phyloP scores from a whole-genome alignment of 306 rosid genomes.

The Lotus japonicus region DNA sequence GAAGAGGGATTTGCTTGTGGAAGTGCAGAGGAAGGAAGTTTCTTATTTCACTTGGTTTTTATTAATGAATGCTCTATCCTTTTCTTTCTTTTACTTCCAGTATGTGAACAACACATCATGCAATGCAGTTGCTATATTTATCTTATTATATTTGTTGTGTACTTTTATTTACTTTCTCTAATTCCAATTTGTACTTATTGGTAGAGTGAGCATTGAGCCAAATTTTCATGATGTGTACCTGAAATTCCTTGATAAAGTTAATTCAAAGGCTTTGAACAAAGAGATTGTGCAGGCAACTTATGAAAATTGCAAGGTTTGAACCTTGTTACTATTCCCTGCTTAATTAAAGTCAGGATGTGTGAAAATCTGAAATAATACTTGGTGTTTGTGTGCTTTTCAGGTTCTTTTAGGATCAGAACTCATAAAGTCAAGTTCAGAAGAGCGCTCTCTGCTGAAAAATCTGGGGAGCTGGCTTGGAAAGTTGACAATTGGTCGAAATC shows the following conservation, averaged over 20 bases:
- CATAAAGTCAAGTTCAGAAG: slow-evolving; percentile 97
- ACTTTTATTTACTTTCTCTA: neutral
- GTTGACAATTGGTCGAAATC: slow-evolving; percentile 93
- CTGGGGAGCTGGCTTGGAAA: slow-evolving; percentile 99
- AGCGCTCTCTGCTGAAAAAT: slow-evolving; percentile 93
- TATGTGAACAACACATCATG: neutral
- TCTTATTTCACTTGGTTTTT: neutral
- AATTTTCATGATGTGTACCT: slow-evolving; percentile 93
- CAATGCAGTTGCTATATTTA: neutral
- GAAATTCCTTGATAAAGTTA: slow-evolving; percentile 84
- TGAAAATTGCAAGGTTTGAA: slow-evolving; percentile 94
- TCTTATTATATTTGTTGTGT: neutral
- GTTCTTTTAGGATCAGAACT: slow-evolving; percentile 96
- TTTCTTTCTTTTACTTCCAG: neutral
- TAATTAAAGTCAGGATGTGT: slow-evolving; percentile 5
- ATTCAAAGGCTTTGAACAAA: slow-evolving; percentile 70
- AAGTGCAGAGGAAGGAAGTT: neutral
- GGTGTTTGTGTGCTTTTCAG: slow-evolving; percentile 36
- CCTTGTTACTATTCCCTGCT: neutral
- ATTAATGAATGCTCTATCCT: neutral
- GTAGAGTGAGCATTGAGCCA: slow-evolving; percentile 97
- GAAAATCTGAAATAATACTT: neutral
- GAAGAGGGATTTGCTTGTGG: neutral
- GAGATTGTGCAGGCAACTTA: slow-evolving; percentile 88
- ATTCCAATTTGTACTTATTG: slow-evolving; percentile 4